Conservation (phyloP, 345 rosid genomes). For the Euphorbia lathyris region DNA sequence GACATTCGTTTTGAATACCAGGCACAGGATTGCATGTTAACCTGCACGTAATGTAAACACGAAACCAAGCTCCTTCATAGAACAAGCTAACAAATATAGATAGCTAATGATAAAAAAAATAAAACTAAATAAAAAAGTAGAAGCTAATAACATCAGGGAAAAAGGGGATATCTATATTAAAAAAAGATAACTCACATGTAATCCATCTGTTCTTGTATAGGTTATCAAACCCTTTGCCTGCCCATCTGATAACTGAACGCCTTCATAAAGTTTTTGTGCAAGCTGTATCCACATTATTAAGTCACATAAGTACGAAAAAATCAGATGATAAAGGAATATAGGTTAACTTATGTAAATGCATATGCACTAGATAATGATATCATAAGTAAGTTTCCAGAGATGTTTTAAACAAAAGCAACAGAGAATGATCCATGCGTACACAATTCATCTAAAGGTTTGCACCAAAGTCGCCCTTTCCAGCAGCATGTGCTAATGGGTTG, state of each 20-base stretch:
- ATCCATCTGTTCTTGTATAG: conserved; percentile 92
- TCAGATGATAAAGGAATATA: neutral
- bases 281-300: conserved; percentile 52
- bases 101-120: neutral
- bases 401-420: neutral
- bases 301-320: conserved; percentile 19
- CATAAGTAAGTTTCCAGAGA: neutral
- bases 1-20: neutral
- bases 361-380: neutral
- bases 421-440: neutral
- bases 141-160: neutral
- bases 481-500: neutral
- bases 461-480: neutral
- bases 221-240: conserved; percentile 85
- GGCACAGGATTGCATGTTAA: neutral
- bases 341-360: neutral
- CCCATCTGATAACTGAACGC: conserved; percentile 68
- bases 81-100: neutral
- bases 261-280: conserved; percentile 96
- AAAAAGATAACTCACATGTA: conserved; percentile 70
- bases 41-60: neutral
- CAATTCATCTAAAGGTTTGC: neutral
- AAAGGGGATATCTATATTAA: conserved; percentile 11
- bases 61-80: neutral
- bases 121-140: neutral